phyloP scores from a whole-genome alignment of 2,329 filamentous ascomycete genomes.

The Aureobasidium sp. region DNA sequence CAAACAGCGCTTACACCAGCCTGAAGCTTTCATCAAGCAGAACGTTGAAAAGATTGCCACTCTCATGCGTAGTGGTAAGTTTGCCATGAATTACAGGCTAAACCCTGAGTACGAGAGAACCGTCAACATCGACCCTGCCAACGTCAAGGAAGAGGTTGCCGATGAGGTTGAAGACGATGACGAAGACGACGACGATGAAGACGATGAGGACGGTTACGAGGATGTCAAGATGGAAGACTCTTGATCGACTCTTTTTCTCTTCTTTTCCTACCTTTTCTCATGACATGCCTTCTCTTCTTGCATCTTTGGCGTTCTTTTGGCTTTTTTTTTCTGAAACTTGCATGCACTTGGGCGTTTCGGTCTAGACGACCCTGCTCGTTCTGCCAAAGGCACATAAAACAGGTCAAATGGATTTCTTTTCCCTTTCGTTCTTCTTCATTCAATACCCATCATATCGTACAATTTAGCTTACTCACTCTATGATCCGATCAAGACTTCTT shows the following conservation, averaged over 20 bases:
- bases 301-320: neutral
- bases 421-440: neutral
- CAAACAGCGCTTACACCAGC: slow-evolving; percentile 69
- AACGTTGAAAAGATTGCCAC: slow-evolving; percentile 75
- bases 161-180: slow-evolving; percentile 30
- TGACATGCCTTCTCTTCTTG: neutral
- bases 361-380: neutral
- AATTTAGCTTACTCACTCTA: neutral
- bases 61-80: slow-evolving; percentile 72
- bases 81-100: slow-evolving; percentile 78
- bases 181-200: slow-evolving; percentile 41
- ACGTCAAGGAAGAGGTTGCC: slow-evolving; percentile 43
- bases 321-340: neutral
- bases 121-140: slow-evolving; percentile 42
- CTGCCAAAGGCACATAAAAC: neutral
- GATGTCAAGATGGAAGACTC: slow-evolving; percentile 24
- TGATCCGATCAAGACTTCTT: no score
- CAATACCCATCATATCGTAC: neutral
- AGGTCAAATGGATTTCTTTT: neutral
- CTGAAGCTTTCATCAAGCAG: slow-evolving; percentile 86
- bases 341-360: neutral
- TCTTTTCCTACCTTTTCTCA: neutral
- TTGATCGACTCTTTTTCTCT: neutral
- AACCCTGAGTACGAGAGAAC: slow-evolving; percentile 58
- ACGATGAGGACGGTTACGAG: slow-evolving; percentile 43